phyloP scores from a whole-genome alignment of 805 yeast genomes.

The Zygotorulaspora sp. region DNA sequence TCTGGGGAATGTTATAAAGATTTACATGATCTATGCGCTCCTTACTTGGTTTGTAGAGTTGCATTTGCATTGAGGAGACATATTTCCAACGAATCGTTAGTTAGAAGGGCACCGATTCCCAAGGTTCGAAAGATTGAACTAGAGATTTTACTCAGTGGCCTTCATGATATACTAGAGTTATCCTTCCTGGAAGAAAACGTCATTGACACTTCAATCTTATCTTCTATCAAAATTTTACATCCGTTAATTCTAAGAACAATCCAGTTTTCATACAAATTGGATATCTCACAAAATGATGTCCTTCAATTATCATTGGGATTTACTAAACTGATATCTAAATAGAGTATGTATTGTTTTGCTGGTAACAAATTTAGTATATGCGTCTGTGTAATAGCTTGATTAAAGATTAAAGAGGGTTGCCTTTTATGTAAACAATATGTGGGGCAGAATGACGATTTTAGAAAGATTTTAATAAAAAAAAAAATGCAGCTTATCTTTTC shows the following conservation, averaged over 20 bases:
- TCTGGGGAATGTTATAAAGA: constrained; percentile 15
- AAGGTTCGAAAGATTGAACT: constrained; percentile 63
- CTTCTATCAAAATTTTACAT: constrained; percentile 22
- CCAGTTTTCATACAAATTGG: constrained; percentile 32
- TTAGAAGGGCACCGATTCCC: constrained; percentile 62
- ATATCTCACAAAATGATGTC: constrained; percentile 29
- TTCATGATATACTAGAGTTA: constrained; percentile 30
- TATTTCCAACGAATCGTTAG: constrained; percentile 55
- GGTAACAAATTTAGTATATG: no score
- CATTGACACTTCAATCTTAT: constrained; percentile 7
- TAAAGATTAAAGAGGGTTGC: no score
- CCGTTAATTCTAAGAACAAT: constrained; percentile 33
- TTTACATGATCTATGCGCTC: constrained; percentile 34
- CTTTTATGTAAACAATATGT: no score
- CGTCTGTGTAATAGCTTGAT: no score
- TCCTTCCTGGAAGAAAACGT: constrained; percentile 2
- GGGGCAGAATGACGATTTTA: no score
- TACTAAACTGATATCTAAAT: constrained; percentile 21
- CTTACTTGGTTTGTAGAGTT: constrained; percentile 52
- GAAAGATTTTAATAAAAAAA: no score
- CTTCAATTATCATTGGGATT: constrained; percentile 28
- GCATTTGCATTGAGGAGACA: constrained; percentile 60
- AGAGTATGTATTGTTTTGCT: not conserved
- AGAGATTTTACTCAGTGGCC: constrained; percentile 42
- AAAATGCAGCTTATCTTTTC: constrained; percentile 34